Base-by-base conservation (phyloP, 139 green algal species). In the Helicosporidium sp. region DNA sequence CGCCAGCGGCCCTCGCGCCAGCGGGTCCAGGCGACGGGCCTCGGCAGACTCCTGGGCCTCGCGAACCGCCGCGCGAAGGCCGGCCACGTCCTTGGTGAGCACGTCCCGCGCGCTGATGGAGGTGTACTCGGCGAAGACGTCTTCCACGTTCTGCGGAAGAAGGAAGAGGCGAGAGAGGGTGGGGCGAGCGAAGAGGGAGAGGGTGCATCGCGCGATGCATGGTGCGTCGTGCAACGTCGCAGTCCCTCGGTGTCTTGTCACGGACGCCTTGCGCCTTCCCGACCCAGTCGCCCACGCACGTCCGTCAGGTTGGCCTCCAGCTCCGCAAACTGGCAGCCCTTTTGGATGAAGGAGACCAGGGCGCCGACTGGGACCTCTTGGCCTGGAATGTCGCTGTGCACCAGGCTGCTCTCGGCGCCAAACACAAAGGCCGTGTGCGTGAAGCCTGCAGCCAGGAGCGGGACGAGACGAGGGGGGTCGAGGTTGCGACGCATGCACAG, bases 251-350 rank as follows among this genome's bases (percentile, higher is more conserved):
- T n/a, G n/a, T n/a, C n/a, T n/a, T n/a, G n/a, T n/a, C n/a, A n/a
- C n/a, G n/a, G n/a, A n/a, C n/a, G n/a, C n/a, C n/a, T n/a, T 29
- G 18, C 29, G 7, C 44, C 20, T 24, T 25, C 33, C 39, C 28
- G 37, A 22, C 49, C 35, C 34, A n/a, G n/a, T n/a, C n/a, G n/a
- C 10, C 10, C 13, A 75, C 70, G 43, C 29, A 76, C 73, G 52
- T 86, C 79, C 48, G 73, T 82, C 13, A 97, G 47, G 57, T 97
- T 97, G 6, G 86, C 83, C 51, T 99, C 86, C 52, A 95, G 58
- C 69, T 99, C 89, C 48, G 94, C 54, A 52, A 92, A 96, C 59
- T 97, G 86, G 44, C 96, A 48, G 6, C 89, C 89, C 52, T 95
- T 96, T 49, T 97, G 86, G 1, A 97, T 66, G 43, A 94, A 86